These are phyloP conservation scores for Phytophthora litchii DNA, from an alignment of 352 stramenopile genomes.

Conservation along the genomic window DNA sequence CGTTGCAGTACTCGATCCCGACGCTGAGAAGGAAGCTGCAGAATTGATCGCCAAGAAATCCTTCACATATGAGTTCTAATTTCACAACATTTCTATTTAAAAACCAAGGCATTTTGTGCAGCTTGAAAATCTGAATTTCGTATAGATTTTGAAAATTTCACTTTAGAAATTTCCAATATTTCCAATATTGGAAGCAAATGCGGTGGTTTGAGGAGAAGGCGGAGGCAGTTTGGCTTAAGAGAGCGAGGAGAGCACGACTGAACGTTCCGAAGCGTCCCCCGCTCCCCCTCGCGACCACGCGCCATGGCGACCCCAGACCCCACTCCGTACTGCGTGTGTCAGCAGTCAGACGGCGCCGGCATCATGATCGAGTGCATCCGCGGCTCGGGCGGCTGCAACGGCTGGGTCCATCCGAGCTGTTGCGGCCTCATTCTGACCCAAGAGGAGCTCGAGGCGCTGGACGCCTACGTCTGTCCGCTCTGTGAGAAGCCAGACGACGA, in stretches of 20 bases:
- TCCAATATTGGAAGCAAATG: background rate
- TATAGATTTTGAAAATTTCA: too few species aligned
- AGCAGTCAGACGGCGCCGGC: slow-evolving; percentile 77
- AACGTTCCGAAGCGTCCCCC: background rate
- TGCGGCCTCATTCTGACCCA: slow-evolving; percentile 87
- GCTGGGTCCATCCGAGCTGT: slow-evolving; percentile 90
- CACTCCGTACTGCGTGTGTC: slow-evolving; percentile 85
- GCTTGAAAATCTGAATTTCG: too few species aligned
- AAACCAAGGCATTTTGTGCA: too few species aligned
- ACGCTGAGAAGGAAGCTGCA: slow-evolving; percentile 28
- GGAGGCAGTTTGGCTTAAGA: background rate
- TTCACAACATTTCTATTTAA: too few species aligned
- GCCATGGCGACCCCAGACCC: slow-evolving; percentile 45
- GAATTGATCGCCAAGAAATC: slow-evolving; percentile 47
- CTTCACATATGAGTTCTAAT: slow-evolving; percentile 58
- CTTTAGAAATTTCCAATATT: too few species aligned
- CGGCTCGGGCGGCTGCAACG: slow-evolving; percentile 88
- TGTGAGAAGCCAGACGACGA: slow-evolving; percentile 79
- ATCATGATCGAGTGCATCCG: slow-evolving; percentile 95
- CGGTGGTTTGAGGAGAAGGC: background rate
- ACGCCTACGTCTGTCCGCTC: slow-evolving; percentile 86
- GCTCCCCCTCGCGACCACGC: background rate
- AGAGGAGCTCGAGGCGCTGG: slow-evolving; percentile 84
- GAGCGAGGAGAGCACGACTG: background rate
- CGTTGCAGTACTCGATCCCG: slow-evolving; percentile 38